Conservation (phyloP, 2,329 filamentous ascomycete genomes). For the Apiospora hydei region DNA sequence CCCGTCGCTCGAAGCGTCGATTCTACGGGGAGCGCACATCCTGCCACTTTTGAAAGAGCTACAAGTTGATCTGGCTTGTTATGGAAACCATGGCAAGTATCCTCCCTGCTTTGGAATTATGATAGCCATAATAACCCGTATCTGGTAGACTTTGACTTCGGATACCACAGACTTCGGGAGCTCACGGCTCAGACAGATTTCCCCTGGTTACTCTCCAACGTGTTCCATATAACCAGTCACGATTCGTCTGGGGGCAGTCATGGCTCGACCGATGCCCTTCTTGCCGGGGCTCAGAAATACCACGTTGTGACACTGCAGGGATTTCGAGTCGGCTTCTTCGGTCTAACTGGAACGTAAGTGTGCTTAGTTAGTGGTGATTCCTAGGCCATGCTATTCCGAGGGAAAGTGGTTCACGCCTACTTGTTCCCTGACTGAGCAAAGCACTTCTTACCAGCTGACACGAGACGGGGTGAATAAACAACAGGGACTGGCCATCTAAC, state of each 20-base stretch:
- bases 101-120: background rate
- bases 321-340: too few relatives aligned
- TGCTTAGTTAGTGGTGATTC: too few relatives aligned
- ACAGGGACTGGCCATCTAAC: too few relatives aligned
- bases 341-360: too few relatives aligned
- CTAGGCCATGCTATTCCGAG: too few relatives aligned
- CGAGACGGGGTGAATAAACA: too few relatives aligned
- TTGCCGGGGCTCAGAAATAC: too few relatives aligned
- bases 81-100: background rate
- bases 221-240: background rate
- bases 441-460: too few relatives aligned
- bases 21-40: background rate
- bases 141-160: background rate
- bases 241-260: background rate
- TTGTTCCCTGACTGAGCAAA: too few relatives aligned
- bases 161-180: background rate
- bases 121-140: background rate
- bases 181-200: background rate
- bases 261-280: background rate
- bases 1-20: background rate
- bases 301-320: too few relatives aligned
- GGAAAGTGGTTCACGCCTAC: too few relatives aligned
- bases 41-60: conserved; percentile 1
- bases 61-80: background rate
- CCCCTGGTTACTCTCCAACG: background rate